These are phyloP conservation scores for Pythium rishiriense DNA, from an alignment of 352 stramenopile genomes.

Conservation along the genomic window DNA sequence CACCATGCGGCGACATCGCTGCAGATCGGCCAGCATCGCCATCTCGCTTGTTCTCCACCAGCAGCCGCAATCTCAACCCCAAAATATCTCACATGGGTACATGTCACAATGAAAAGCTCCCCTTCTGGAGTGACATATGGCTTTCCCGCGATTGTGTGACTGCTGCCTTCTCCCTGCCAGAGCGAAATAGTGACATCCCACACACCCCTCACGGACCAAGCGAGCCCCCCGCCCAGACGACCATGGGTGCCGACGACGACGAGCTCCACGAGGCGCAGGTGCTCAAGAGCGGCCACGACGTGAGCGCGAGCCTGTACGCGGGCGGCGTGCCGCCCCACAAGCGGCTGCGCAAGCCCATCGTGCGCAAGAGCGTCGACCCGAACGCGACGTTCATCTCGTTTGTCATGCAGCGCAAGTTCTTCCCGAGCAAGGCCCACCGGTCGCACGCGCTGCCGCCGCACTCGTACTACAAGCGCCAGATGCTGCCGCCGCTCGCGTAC, in stretches of 20 bases:
- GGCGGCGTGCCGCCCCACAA: conserved; percentile 74
- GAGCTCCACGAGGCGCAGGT: conserved; percentile 76
- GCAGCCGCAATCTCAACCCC: background rate
- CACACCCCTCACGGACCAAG: conserved; percentile 1
- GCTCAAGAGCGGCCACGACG: conserved; percentile 76
- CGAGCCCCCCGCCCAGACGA: too few relatives aligned
- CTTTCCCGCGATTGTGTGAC: background rate
- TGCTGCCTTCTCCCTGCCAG: background rate
- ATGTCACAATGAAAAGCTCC: conserved; percentile 13
- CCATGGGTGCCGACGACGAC: conserved; percentile 27
- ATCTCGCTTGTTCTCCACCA: background rate
- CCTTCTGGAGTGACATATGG: background rate
- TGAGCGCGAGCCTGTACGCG: conserved; percentile 65
- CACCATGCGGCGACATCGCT: conserved; percentile 53
- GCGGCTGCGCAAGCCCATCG: conserved; percentile 85
- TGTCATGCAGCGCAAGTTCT: conserved; percentile 75
- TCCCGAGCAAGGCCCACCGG: conserved; percentile 46
- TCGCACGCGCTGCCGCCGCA: conserved; percentile 64
- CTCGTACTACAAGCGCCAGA: conserved; percentile 85
- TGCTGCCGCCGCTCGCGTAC: conserved; percentile 72
- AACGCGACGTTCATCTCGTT: conserved; percentile 87
- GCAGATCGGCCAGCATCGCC: conserved; percentile 35
- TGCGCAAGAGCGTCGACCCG: conserved; percentile 85
- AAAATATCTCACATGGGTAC: conserved; percentile 33
- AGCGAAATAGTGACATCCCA: conserved; percentile 2